These are phyloP conservation scores for Colletotrichum neosansevieriae DNA, from an alignment of 2,329 filamentous ascomycete genomes.

Conservation along the genomic window DNA sequence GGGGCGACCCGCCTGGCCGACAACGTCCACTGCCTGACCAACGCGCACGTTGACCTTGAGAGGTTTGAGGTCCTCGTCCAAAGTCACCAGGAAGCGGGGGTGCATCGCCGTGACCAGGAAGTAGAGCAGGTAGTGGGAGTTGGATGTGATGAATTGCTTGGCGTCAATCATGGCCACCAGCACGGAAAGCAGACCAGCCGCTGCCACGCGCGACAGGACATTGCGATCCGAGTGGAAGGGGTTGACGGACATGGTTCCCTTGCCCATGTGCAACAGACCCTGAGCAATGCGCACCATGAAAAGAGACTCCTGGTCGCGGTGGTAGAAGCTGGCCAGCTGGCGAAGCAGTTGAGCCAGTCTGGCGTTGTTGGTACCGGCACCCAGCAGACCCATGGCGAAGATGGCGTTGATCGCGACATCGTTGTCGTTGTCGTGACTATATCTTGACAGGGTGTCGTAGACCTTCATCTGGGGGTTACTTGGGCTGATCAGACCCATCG, in stretches of 20 bases:
- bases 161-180: constrained; percentile 95
- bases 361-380: constrained; percentile 98
- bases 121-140: constrained; percentile 93
- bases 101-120: constrained; percentile 97
- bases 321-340: constrained; percentile 97
- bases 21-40: constrained; percentile 97
- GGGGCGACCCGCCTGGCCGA: constrained; percentile 94
- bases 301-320: constrained; percentile 92
- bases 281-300: constrained; percentile 99
- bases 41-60: constrained; percentile 96
- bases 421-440: constrained; percentile 98
- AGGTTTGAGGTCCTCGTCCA: constrained; percentile 94
- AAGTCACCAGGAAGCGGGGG: constrained; percentile 93
- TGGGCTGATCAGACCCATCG: constrained; percentile 95
- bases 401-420: constrained; percentile 99
- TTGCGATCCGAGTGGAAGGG: constrained; percentile 99
- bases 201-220: constrained; percentile 90
- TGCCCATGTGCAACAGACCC: constrained; percentile 98
- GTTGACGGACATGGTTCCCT: constrained; percentile 94
- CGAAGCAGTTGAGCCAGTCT: constrained; percentile 93
- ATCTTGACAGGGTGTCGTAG: constrained; percentile 96
- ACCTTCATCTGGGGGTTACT: constrained; percentile 99
- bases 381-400: constrained; percentile 97
- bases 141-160: constrained; percentile 80
- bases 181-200: constrained; percentile 89